Evolutionary conservation across 148 eudicot species (phyloP).

Genomic region (Cornus kousa): DNA sequence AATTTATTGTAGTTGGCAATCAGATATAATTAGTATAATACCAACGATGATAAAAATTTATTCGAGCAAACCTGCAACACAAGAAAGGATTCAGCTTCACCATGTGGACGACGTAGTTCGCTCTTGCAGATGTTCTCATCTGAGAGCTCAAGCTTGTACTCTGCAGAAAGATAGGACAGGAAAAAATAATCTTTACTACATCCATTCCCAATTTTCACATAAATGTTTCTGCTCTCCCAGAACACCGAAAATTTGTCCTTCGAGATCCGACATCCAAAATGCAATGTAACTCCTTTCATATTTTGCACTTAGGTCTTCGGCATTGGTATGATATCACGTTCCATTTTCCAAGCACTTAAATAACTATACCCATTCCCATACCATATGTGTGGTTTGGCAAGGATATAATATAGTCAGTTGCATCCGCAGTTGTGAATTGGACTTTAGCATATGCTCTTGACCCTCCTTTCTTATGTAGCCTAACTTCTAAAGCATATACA

Average conservation of each 20-base stretch:
- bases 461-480: slow-evolving; percentile 5
- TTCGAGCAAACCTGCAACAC: slow-evolving; percentile 46
- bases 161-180: not conserved
- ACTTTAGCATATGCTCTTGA: slow-evolving; percentile 23
- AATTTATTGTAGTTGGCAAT: too few species aligned
- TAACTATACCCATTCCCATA: slow-evolving; percentile 37
- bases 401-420: slow-evolving; percentile 21
- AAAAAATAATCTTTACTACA: slow-evolving; percentile 13
- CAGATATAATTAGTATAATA: too few species aligned
- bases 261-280: slow-evolving; percentile 19
- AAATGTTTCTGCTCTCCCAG: not conserved
- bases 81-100: slow-evolving; percentile 30
- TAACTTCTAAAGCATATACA: slow-evolving; percentile 45
- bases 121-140: slow-evolving; percentile 53
- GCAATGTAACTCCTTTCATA: slow-evolving; percentile 9
- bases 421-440: slow-evolving; percentile 26
- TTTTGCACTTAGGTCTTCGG: slow-evolving; percentile 12
- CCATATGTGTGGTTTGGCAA: slow-evolving; percentile 21
- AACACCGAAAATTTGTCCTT: slow-evolving; percentile 18
- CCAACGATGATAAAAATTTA: too few species aligned
- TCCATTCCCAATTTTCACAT: slow-evolving; percentile 19
- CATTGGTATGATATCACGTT: slow-evolving; percentile 5
- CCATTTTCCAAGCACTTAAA: slow-evolving; percentile 22
- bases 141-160: slow-evolving; percentile 26
- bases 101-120: slow-evolving; percentile 37